Conservation (phyloP, 768 basidiomycete genomes). For the Scleroderma bovista region DNA sequence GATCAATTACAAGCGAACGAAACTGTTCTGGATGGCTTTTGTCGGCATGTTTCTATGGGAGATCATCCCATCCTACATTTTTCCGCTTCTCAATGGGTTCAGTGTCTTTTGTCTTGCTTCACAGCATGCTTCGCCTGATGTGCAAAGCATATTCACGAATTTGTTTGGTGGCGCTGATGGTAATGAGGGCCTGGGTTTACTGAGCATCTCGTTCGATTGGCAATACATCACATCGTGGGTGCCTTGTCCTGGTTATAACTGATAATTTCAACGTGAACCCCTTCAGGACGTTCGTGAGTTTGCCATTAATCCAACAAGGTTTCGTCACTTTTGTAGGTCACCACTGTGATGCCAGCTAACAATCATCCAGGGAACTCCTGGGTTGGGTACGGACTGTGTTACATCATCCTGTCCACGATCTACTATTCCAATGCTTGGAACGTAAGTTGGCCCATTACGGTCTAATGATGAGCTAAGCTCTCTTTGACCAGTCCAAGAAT, state of each 20-base stretch:
- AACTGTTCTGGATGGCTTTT: constrained; percentile 48
- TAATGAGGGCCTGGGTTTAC: constrained; percentile 62
- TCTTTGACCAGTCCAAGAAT: constrained; percentile 35
- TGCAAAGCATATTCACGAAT: constrained; percentile 28
- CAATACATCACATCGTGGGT: constrained; percentile 22
- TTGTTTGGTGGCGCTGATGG: constrained; percentile 62
- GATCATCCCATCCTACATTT: constrained; percentile 38
- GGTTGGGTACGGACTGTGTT: constrained; percentile 49
- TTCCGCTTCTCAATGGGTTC: constrained; percentile 58
- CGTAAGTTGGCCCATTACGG: constrained; percentile 27
- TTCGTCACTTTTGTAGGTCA: background rate
- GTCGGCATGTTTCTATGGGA: constrained; percentile 50
- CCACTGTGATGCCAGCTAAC: background rate
- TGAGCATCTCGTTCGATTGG: constrained; percentile 59
- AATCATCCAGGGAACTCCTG: constrained; percentile 45
- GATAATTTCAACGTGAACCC: background rate
- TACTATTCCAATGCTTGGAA: constrained; percentile 64
- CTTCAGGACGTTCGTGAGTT: constrained; percentile 37
- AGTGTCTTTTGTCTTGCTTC: constrained; percentile 51
- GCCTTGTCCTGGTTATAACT: too few species aligned
- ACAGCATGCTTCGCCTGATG: constrained; percentile 13
- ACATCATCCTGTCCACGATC: constrained; percentile 46
- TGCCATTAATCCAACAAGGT: constrained; percentile 55
- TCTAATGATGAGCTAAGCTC: constrained; percentile 17
- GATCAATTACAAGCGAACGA: constrained; percentile 43